A percentile compares a stretch with the other conserved stretches of the same genome.
phyloP scores from a whole-genome alignment of 75 land plant species.

The Cupressus sempervirens region DNA sequence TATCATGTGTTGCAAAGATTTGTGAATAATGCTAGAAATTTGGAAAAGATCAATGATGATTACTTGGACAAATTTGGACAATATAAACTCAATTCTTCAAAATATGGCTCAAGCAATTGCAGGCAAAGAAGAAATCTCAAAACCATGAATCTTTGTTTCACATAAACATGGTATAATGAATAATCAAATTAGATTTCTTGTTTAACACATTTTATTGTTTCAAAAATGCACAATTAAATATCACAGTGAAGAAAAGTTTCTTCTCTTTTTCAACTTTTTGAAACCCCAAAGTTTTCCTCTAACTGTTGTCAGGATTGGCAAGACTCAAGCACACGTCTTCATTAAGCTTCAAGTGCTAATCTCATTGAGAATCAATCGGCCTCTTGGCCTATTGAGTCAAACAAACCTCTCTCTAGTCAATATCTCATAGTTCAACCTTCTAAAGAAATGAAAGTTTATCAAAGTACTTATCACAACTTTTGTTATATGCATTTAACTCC shows the following conservation, averaged over 20 bases:
- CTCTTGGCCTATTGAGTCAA: slow-evolving; percentile 69
- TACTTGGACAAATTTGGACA: not conserved
- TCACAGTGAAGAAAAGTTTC: not conserved
- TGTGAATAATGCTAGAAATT: not conserved
- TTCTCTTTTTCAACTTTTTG: not conserved
- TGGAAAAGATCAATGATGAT: not conserved
- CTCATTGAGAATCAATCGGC: slow-evolving; percentile 36
- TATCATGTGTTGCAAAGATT: not conserved
- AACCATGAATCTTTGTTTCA: slow-evolving; percentile 5
- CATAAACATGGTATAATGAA: not conserved
- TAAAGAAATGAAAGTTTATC: slow-evolving; percentile 91
- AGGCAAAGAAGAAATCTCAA: not conserved
- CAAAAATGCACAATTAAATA: not conserved
- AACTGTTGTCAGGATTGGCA: not conserved
- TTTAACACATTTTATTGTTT: not conserved
- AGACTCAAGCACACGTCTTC: not conserved
- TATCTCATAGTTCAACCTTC: slow-evolving; percentile 79
- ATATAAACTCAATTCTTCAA: not conserved
- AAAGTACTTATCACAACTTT: slow-evolving; percentile 89
- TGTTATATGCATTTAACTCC: slow-evolving; percentile 95
- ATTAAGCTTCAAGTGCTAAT: slow-evolving; percentile 3
- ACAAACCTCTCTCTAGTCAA: slow-evolving; percentile 87
- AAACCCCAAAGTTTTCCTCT: not conserved
- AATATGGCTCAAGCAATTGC: not conserved
- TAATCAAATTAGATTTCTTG: not conserved